These are phyloP conservation scores for Pseudotsuga menziesii DNA, from an alignment of 75 land plant species.

Conservation along the genomic window DNA sequence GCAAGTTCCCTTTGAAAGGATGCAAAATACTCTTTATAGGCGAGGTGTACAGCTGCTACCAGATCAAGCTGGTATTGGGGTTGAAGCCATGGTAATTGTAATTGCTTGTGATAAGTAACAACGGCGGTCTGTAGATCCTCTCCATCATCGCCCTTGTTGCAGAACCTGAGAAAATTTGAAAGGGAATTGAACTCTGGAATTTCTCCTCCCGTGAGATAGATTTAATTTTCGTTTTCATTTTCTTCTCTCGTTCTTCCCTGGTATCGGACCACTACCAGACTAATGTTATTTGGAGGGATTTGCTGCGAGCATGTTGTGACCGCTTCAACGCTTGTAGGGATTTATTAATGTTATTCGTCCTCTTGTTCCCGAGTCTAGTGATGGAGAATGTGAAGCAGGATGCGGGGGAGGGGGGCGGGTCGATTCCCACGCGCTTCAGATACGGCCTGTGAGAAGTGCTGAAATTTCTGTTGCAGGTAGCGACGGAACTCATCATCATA, in stretches of 20 bases:
- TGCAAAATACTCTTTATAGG: slow-evolving; percentile 85
- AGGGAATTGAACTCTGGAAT: slow-evolving; percentile 42
- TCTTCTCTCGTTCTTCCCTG: background rate
- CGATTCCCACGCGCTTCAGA: background rate
- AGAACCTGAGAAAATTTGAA: slow-evolving; percentile 75
- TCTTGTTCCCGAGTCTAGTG: background rate
- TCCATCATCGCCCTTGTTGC: slow-evolving; percentile 16
- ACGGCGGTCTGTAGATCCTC: slow-evolving; percentile 89
- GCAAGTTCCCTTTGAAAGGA: slow-evolving; percentile 63
- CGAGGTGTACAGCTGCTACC: slow-evolving; percentile 94
- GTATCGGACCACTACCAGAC: background rate
- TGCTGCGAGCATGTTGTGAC: background rate
- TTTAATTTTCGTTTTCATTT: slow-evolving; percentile 3
- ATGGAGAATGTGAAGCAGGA: background rate
- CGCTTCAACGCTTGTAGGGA: background rate
- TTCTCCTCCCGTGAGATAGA: slow-evolving; percentile 1
- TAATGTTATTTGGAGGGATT: background rate
- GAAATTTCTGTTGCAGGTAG: background rate
- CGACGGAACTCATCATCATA: slow-evolving; percentile 3
- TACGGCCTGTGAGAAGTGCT: background rate
- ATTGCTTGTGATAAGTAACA: slow-evolving; percentile 60
- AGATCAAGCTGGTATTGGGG: slow-evolving; percentile 85
- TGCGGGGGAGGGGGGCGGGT: background rate
- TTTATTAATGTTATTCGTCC: background rate
- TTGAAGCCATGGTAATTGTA: slow-evolving; percentile 72